Percentiles rank a stretch among this genome's conserved stretches.
These are phyloP conservation scores for Orychophragmus violaceus DNA, from an alignment of 345 rosid species.

Conservation along the genomic window DNA sequence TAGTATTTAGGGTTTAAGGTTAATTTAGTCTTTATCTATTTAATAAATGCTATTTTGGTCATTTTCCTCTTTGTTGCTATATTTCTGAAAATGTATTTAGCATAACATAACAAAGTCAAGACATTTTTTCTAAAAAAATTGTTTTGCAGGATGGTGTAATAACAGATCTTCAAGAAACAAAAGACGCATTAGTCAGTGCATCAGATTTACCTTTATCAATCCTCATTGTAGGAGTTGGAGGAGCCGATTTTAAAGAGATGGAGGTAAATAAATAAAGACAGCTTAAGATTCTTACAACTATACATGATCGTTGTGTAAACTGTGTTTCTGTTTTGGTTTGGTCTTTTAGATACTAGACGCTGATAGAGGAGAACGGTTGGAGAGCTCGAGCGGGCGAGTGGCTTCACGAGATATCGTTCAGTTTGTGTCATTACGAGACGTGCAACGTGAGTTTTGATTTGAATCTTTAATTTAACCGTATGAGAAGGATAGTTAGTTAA, in stretches of 20 bases:
- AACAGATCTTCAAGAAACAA: slow-evolving; percentile 96
- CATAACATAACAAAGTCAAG: not conserved
- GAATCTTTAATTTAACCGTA: not conserved
- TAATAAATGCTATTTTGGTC: too few relatives aligned
- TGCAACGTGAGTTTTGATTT: slow-evolving; percentile 53
- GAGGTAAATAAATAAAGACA: slow-evolving; percentile 45
- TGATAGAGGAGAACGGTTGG: slow-evolving; percentile 82
- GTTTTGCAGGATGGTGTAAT: slow-evolving; percentile 77
- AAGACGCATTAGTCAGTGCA: slow-evolving; percentile 90
- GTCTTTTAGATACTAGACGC: slow-evolving; percentile 66
- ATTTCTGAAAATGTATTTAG: too few relatives aligned
- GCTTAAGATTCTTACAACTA: not conserved
- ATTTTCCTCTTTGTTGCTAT: too few relatives aligned
- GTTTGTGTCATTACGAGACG: slow-evolving; percentile 74
- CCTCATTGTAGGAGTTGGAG: slow-evolving; percentile 93
- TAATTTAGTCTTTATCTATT: too few relatives aligned
- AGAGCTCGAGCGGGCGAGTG: slow-evolving; percentile 76
- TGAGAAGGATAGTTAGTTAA: not conserved
- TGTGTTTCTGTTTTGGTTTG: not conserved
- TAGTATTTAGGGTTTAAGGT: too few relatives aligned
- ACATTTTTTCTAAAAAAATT: not conserved
- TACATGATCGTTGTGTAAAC: not conserved
- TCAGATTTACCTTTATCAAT: slow-evolving; percentile 86
- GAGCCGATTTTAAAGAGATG: slow-evolving; percentile 98
- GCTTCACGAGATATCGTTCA: slow-evolving; percentile 96